Evolutionary conservation across 2,329 filamentous ascomycete species (phyloP), one percentile per base, ranked within the genome.

Genomic region (Colletotrichum abscissum): DNA sequence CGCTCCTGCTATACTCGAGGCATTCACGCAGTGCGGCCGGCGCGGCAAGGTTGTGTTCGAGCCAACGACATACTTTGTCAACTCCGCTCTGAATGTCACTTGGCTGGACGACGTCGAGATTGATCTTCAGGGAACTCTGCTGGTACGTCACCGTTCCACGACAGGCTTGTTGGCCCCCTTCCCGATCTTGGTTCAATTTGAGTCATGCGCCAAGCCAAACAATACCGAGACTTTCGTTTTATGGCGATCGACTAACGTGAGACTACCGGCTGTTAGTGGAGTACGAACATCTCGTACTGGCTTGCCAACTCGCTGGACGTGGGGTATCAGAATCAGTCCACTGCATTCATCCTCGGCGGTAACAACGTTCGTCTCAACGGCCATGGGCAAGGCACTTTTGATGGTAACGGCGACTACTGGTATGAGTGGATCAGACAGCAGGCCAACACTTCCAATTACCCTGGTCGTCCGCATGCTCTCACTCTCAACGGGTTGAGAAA

Each of bases 361-460:
- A 81, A 84, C 4, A 84, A 86, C 38, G 79, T 89, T 22, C 79
- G 80, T 12, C 80, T 88, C 33, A 78, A 84, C 12, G 86, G 86
- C 12, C 78, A 84, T 68, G 86, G 85, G 2, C 79, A 80, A 11
- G 87, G 87, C 1, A 87, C 84, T 7, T 79, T 89, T 4, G 80
- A 88, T 73, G 88, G 88, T 4, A 88, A 89, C 73, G 87, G 88
- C 0, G 84, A 89, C 64, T 81, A 82, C 4, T 90, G 88, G 88
- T 89, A 89, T 74, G 79, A 84, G 49, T 85, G 81, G 75, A 81
- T 83, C 62, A 75, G 80, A 22, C 78, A 70, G 57, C 76, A 78
- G 54, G 28, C 57, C 3, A 74, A 82, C 12, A 76, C 75, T 5
- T 82, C 85, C 3, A 79, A 84, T 11, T 84, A 67, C 11, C 84